Evolutionary conservation across 139 green algal genomes (phyloP).

Genomic region (Chlamydomonas sp.): DNA sequence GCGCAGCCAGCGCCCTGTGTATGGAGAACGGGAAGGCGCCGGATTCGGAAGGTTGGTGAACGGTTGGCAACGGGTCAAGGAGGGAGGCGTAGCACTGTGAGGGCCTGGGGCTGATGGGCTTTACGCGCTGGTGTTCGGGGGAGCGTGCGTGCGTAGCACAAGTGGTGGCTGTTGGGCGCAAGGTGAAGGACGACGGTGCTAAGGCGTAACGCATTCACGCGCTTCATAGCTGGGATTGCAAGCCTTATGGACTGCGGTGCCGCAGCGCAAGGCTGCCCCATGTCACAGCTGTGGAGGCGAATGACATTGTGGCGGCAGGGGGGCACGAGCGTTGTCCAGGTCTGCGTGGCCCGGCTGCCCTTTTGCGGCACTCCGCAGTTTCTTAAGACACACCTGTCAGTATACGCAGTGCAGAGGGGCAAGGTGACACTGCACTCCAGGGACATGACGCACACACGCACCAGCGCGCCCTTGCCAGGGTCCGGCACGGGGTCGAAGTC

Average conservation of each 20-base stretch:
- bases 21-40: neutral
- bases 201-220: no score
- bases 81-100: neutral
- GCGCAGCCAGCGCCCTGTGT: conserved; percentile 22
- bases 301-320: neutral
- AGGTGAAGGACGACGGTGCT: no score
- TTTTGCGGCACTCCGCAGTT: no score
- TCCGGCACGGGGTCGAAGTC: conserved; percentile 82
- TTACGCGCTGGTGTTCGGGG: no score
- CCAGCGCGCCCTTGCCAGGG: conserved; percentile 61
- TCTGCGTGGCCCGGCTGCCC: neutral
- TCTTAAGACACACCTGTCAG: no score
- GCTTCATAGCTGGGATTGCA: no score
- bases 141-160: neutral
- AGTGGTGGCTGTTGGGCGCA: neutral
- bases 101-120: no score
- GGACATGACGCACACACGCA: conserved; percentile 54
- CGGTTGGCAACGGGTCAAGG: neutral
- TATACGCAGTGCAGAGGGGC: neutral
- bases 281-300: no score
- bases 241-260: no score
- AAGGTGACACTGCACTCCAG: conserved; percentile 50
- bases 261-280: no score
- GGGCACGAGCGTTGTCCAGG: neutral
- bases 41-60: neutral